These are phyloP conservation scores for Tylopilus rubrobrunneus DNA, from an alignment of 768 basidiomycete species.

Conservation along the genomic window DNA sequence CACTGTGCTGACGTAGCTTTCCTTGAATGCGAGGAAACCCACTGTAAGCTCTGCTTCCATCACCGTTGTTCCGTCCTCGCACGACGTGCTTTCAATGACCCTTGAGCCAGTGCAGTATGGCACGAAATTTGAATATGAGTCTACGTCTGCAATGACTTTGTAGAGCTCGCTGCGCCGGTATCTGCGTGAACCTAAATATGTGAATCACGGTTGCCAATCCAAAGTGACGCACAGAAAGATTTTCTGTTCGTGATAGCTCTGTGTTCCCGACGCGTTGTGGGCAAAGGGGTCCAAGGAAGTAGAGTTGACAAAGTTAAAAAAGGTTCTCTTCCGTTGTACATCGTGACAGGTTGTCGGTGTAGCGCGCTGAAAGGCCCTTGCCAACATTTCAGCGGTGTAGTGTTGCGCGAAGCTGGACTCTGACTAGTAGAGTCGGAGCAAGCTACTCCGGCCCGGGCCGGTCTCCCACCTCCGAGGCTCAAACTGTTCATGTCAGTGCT, in stretches of 20 bases:
- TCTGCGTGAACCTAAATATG: slow-evolving; percentile 37
- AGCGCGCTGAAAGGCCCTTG: slow-evolving; percentile 7
- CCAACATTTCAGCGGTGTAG: slow-evolving; percentile 15
- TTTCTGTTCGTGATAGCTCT: slow-evolving; percentile 79
- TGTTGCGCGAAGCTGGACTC: neutral
- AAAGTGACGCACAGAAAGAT: slow-evolving; percentile 74
- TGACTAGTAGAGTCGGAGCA: neutral
- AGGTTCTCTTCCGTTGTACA: slow-evolving; percentile 23
- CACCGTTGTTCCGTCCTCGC: slow-evolving; percentile 35
- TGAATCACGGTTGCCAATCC: slow-evolving; percentile 4
- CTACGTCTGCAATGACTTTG: slow-evolving; percentile 81
- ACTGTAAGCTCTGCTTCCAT: slow-evolving; percentile 87
- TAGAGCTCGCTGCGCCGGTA: slow-evolving; percentile 80
- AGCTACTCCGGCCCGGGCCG: neutral
- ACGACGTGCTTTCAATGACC: slow-evolving; percentile 40
- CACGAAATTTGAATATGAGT: slow-evolving; percentile 80
- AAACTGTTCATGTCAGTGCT: too few relatives aligned
- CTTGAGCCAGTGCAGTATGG: slow-evolving; percentile 82
- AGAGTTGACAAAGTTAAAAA: slow-evolving; percentile 52
- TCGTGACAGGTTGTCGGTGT: neutral
- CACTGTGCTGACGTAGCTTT: slow-evolving; percentile 85
- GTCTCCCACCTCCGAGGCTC: too few relatives aligned
- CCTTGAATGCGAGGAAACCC: slow-evolving; percentile 82
- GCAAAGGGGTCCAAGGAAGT: slow-evolving; percentile 41
- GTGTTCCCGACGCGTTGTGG: slow-evolving; percentile 35